These are phyloP conservation scores for Nakazawaea populi DNA, from an alignment of 805 yeast genomes.

Conservation along the genomic window DNA sequence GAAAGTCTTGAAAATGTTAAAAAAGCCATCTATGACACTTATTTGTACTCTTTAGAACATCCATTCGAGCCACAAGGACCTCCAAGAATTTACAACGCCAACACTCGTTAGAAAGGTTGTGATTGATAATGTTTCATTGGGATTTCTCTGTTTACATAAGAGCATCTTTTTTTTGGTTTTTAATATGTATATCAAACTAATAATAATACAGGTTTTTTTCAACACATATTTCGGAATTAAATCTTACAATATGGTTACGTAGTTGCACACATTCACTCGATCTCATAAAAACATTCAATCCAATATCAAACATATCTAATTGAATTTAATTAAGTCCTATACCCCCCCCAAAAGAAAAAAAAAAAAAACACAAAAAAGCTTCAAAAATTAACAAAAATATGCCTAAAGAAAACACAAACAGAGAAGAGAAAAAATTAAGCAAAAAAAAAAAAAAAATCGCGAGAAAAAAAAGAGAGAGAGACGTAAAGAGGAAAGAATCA, in stretches of 20 bases:
- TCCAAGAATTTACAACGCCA: slow-evolving; percentile 20
- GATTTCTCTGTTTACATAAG: too few relatives aligned
- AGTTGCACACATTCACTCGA: too few relatives aligned
- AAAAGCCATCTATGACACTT: slow-evolving; percentile 50
- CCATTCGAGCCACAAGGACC: slow-evolving; percentile 49
- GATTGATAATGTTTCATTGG: background rate
- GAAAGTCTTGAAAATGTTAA: slow-evolving; percentile 54
- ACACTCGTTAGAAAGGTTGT: slow-evolving; percentile 16
- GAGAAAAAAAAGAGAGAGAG: background rate
- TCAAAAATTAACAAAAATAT: too few relatives aligned
- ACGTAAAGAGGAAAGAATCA: background rate
- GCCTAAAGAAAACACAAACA: background rate
- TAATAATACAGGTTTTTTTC: too few relatives aligned
- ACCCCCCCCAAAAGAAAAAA: too few relatives aligned
- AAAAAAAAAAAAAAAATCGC: background rate
- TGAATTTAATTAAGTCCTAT: too few relatives aligned
- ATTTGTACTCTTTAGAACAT: slow-evolving; percentile 42
- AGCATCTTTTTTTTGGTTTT: background rate
- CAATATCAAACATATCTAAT: too few relatives aligned
- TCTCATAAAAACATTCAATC: too few relatives aligned
- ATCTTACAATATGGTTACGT: too few relatives aligned
- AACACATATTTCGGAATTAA: too few relatives aligned
- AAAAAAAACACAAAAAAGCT: background rate
- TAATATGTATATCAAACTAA: background rate
- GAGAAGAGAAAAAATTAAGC: background rate